Conservation (phyloP, 257 asterid genomes). For the Pogostemon cablin region DNA sequence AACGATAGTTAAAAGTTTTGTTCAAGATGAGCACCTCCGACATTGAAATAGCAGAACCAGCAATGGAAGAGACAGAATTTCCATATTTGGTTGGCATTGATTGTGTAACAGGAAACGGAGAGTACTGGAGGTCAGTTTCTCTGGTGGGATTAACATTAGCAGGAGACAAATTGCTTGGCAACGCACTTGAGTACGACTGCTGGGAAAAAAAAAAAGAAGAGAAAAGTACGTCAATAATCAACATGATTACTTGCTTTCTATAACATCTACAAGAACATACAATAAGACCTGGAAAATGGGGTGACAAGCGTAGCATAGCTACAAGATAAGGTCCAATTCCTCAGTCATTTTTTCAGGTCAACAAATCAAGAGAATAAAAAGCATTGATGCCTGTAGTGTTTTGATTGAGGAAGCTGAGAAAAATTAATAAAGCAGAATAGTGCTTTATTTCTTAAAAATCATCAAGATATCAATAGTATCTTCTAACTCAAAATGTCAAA, state of each 20-base stretch:
- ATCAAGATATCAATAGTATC: neutral
- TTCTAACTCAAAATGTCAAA: neutral
- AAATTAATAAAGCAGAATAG: neutral
- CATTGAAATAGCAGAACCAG: conserved; percentile 72
- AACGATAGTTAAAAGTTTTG: conserved; percentile 7
- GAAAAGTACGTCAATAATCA: conserved; percentile 21
- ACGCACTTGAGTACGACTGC: conserved; percentile 69
- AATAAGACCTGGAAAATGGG: neutral
- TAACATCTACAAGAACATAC: neutral
- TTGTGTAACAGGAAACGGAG: conserved; percentile 69
- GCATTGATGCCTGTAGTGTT: neutral
- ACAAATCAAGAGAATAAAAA: neutral
- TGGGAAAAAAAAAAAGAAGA: conserved; percentile 32
- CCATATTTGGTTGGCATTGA: conserved; percentile 66
- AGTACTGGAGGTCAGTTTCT: conserved; percentile 79
- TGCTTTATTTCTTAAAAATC: neutral
- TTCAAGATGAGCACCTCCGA: conserved; percentile 66
- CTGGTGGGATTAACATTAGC: conserved; percentile 64
- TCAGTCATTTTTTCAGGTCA: conserved; percentile 1
- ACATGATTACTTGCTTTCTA: neutral
- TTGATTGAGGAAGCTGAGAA: neutral
- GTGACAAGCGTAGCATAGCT: neutral
- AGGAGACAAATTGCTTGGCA: conserved; percentile 63
- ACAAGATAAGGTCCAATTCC: neutral
- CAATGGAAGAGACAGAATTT: conserved; percentile 53